Conservation (phyloP, 176 grass and related monocot genomes). For the Cenchrus purpureus region DNA sequence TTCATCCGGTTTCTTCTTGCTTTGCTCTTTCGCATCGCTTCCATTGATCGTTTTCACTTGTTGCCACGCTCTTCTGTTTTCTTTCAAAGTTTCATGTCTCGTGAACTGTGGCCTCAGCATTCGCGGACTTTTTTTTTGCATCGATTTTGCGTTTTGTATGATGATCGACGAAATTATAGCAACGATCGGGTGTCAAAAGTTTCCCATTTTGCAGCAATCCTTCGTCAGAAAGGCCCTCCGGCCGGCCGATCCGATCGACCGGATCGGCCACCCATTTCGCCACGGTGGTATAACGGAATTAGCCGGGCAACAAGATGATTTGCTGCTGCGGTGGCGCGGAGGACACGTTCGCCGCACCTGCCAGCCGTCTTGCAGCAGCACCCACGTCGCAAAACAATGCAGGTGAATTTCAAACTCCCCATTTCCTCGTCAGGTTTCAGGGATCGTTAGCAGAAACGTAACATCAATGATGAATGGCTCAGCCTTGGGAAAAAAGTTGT, state of each 20-base stretch:
- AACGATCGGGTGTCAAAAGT: background rate
- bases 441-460: background rate
- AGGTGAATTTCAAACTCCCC: conserved; percentile 19
- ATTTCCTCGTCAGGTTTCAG: background rate
- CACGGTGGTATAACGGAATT: conserved; percentile 7
- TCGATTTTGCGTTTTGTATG: background rate
- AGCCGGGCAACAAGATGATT: conserved; percentile 26
- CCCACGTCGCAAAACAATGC: conserved; percentile 40
- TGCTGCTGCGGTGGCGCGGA: conserved; percentile 45
- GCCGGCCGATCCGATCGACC: conserved; percentile 6
- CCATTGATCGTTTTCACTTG: background rate
- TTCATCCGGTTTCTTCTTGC: background rate
- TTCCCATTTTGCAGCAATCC: background rate
- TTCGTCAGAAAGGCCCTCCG: background rate
- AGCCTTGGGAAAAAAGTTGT: background rate
- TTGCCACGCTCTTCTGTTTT: background rate
- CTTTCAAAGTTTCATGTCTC: background rate
- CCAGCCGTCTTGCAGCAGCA: conserved; percentile 36
- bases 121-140: background rate
- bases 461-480: too few species aligned
- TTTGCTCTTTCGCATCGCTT: background rate
- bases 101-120: background rate
- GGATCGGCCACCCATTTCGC: conserved; percentile 8
- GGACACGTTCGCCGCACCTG: conserved; percentile 37
- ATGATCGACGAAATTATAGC: background rate